Base-by-base conservation (phyloP, 352 stramenopile species). In the Aphanomyces euteiches region DNA sequence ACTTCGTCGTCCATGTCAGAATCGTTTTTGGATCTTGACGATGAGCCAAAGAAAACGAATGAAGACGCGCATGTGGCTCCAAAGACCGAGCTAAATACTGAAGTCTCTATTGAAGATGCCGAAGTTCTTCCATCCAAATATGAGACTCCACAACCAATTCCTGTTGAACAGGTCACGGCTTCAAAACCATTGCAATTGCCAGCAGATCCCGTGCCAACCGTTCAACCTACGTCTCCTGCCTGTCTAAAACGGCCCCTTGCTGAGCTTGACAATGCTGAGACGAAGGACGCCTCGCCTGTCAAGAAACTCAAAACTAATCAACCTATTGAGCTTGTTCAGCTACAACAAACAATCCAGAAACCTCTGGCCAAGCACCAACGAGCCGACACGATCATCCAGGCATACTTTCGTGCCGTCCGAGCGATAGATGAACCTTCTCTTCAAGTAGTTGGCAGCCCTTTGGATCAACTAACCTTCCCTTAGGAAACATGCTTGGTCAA, bases 361-460 rank as follows among this genome's bases (percentile, higher is more conserved):
- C 7, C 54, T 37, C 39, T 61, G 54, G 19, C 54, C n/a, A 61
- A 61, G 54, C 13, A 61, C 7, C 19, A n/a, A 5, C 54, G 54
- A 37, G 19, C 54, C 5, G 21, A 37, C 6, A 7, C 43, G 4
- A 37, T 61, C 8, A 17, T 61, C 28, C 54, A 61, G 43, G 54
- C 54, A 37, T 61, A 40, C n/a, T 39, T 61, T 7, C 19, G 10
- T 1, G 54, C 54, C 19, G 10, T 61, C 15, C 54, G 54, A 39
- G 43, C 54, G 17, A 17, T 40, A 12, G 57, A 53, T 36, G 39
- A 50, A 5, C 15, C 37, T n/a, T 19, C 17, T n/a, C 36, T 21
- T 15, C 15, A 40, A 5, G 57, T 50, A 50, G 37, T 37, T 34
- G 21, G 28, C 8, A 28, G 10, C 17, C 13, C 5, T 6, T 48